Conservation (phyloP, 768 basidiomycete genomes). For the Trametes cinnabarina region DNA sequence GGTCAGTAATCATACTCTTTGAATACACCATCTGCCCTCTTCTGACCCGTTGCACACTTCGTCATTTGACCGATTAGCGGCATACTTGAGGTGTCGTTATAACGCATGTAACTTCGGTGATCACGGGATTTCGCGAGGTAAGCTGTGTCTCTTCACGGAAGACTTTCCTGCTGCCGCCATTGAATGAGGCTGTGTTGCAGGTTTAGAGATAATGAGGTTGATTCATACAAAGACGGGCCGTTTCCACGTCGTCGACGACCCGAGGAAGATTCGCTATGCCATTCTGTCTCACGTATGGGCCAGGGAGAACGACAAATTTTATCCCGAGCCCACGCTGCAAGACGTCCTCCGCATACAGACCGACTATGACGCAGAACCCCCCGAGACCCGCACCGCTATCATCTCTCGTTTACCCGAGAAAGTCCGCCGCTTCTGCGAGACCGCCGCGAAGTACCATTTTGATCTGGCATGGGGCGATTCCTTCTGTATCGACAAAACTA, state of each 20-base stretch:
- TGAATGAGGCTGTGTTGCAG: too few species aligned
- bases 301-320: not conserved
- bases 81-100: too few species aligned
- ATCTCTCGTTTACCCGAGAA: slow-evolving; percentile 2
- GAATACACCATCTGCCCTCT: too few species aligned
- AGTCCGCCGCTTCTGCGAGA: slow-evolving; percentile 6
- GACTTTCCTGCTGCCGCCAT: too few species aligned
- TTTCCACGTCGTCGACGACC: slow-evolving; percentile 6
- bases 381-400: not conserved
- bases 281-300: slow-evolving; percentile 15
- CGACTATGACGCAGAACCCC: not conserved
- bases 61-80: too few species aligned
- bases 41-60: too few species aligned
- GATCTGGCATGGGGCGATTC: slow-evolving; percentile 8
- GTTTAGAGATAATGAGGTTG: slow-evolving; percentile 1
- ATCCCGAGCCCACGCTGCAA: slow-evolving; percentile 6
- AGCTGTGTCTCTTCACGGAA: too few species aligned
- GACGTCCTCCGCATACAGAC: not conserved
- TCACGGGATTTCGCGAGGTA: too few species aligned
- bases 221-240: slow-evolving; percentile 5
- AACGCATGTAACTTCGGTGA: too few species aligned
- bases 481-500: slow-evolving; percentile 12
- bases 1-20: too few species aligned
- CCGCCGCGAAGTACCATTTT: not conserved
- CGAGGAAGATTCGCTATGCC: slow-evolving; percentile 4